These are phyloP conservation scores for Sphagnum contortum DNA, from an alignment of 225 moss, liverwort and hornwort species.

Conservation along the genomic window DNA sequence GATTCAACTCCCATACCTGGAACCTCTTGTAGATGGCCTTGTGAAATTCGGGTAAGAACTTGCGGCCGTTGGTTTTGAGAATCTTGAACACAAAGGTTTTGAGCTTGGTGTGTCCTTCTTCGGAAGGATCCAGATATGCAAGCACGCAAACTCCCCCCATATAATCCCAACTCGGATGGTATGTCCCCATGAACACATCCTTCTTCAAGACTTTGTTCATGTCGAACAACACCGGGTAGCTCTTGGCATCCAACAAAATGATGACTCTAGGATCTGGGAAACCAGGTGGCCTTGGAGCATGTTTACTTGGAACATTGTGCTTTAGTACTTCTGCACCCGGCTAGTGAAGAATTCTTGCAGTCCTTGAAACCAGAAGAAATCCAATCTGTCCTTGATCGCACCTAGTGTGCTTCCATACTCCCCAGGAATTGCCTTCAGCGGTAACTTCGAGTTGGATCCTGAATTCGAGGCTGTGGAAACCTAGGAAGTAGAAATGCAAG, in stretches of 20 bases:
- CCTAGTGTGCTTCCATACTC: conserved; percentile 30
- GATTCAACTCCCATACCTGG: too few relatives aligned
- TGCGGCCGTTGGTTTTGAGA: too few relatives aligned
- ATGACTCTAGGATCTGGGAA: conserved; percentile 37
- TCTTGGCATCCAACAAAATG: conserved; percentile 31
- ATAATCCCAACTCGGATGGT: conserved; percentile 35
- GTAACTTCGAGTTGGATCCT: conserved; percentile 12
- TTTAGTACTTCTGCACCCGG: conserved; percentile 37
- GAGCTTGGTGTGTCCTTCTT: conserved; percentile 52
- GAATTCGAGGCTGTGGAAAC: too few relatives aligned
- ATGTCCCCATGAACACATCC: conserved; percentile 61
- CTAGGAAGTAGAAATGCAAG: too few relatives aligned
- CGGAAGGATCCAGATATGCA: conserved; percentile 50
- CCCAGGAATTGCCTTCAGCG: conserved; percentile 42
- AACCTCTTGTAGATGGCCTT: too few relatives aligned
- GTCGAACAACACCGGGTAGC: conserved; percentile 33
- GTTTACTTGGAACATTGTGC: conserved; percentile 69
- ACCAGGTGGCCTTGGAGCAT: conserved; percentile 35
- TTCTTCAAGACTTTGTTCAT: conserved; percentile 45
- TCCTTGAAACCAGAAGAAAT: conserved; percentile 31
- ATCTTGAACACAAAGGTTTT: too few relatives aligned
- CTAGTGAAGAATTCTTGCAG: conserved; percentile 14
- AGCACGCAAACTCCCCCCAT: conserved; percentile 45
- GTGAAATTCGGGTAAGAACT: too few relatives aligned
- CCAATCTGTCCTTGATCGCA: conserved; percentile 33